Percentiles rank a stretch among this genome's conserved stretches.
These are phyloP conservation scores for Maudiozyma turicensis DNA, from an alignment of 805 yeast genomes.

Conservation along the genomic window DNA sequence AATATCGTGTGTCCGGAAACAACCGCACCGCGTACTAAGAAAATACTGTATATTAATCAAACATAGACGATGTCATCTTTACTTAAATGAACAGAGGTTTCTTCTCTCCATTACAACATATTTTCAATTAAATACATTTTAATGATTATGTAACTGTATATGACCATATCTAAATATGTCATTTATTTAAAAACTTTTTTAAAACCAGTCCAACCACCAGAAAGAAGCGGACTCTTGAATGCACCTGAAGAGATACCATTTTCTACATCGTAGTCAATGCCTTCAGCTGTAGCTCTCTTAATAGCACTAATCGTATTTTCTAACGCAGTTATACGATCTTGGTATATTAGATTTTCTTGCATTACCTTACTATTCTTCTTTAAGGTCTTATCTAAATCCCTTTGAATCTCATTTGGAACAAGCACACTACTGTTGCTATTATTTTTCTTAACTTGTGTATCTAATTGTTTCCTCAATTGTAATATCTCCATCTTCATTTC, in stretches of 20 bases:
- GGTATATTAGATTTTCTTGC: conserved; percentile 49
- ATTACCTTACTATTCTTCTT: conserved; percentile 53
- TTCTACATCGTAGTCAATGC: conserved; percentile 1
- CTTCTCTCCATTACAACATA: too few relatives aligned
- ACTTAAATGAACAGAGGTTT: too few relatives aligned
- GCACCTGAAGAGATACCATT: neutral
- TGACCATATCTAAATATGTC: neutral
- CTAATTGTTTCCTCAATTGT: conserved; percentile 35
- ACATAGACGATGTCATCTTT: too few relatives aligned
- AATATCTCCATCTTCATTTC: conserved; percentile 42
- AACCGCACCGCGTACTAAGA: too few relatives aligned
- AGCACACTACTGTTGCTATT: conserved; percentile 19
- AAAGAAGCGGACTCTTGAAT: conserved; percentile 5
- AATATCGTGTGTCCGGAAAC: too few relatives aligned
- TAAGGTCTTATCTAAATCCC: conserved; percentile 48
- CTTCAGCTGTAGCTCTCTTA: conserved; percentile 22
- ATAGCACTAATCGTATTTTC: conserved; percentile 34
- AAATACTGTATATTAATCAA: too few relatives aligned
- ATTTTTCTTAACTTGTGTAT: conserved; percentile 25
- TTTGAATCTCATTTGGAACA: conserved; percentile 33
- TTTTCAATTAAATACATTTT: too few relatives aligned
- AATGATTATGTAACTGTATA: neutral
- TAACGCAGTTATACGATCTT: conserved; percentile 39
- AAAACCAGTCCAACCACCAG: conserved; percentile 13
- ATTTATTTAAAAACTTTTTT: conserved; percentile 6